Evolutionary conservation across 257 asterid species (phyloP).

Genomic region (Echium plantagineum): DNA sequence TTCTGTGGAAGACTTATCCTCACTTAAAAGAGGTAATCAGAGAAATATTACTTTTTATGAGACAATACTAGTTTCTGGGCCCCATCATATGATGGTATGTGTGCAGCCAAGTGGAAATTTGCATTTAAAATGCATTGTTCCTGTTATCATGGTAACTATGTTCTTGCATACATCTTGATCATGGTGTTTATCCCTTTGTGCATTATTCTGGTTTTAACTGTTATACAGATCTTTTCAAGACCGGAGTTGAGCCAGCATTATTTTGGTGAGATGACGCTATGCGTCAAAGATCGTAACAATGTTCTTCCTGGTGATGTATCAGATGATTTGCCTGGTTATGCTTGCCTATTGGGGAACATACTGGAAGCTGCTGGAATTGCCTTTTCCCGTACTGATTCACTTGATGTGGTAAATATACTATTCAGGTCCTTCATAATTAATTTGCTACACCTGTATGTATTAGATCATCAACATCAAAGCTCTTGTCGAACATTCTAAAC

Average conservation of each 20-base stretch:
- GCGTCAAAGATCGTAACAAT: slow-evolving; percentile 49
- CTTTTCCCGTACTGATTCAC: slow-evolving; percentile 55
- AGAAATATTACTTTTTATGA: slow-evolving; percentile 6
- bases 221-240: slow-evolving; percentile 56
- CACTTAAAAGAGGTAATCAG: slow-evolving; percentile 68
- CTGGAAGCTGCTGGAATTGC: slow-evolving; percentile 75
- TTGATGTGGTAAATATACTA: slow-evolving; percentile 50
- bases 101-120: background rate
- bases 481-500: background rate
- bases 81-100: background rate
- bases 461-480: background rate
- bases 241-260: slow-evolving; percentile 56
- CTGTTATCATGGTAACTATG: background rate
- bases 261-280: slow-evolving; percentile 62
- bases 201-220: slow-evolving; percentile 6
- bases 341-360: slow-evolving; percentile 80
- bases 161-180: background rate
- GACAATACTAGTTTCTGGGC: background rate
- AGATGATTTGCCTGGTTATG: slow-evolving; percentile 70
- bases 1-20: slow-evolving; percentile 78
- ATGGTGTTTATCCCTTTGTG: background rate
- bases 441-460: background rate
- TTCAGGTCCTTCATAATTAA: slow-evolving; percentile 3
- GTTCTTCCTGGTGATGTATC: slow-evolving; percentile 63
- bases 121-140: background rate